Base-by-base conservation (phyloP, 2,329 filamentous ascomycete species). In the Colletotrichum sp. region DNA sequence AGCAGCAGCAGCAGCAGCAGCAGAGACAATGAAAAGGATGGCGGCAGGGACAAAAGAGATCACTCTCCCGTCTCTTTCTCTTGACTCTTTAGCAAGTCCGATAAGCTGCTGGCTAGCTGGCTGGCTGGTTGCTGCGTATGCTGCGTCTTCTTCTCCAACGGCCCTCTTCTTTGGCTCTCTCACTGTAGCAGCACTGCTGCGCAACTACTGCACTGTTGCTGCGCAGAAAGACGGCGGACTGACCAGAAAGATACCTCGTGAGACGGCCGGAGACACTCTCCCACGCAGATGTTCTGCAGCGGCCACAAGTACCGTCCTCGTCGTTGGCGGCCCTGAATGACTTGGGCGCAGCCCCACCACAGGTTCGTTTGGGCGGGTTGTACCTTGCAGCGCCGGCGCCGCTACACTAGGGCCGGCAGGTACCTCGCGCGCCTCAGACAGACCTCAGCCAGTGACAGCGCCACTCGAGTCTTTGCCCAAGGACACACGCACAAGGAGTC, bases 351-450 rank as follows among this genome's bases (percentile, higher is more conserved):
- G 55, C 18, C 55, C 70, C 70, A 70, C 59, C 70, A 73, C 27
- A 61, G 66, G 51, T 73, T 73, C 70, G 66, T 70, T 70, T 65
- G 59, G 31, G 24, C 51, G 59, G 38, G 59, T 66, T 61, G 66
- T 73, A 61, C 70, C 66, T 65, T 70, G 70, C 66, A 70, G 66
- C 66, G 38, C 27, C 51, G 24, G 34, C 68, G 62, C 55, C 51
- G 33, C 47, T 55, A 33, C 59, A 34, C 55, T 18, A 69, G 38
- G 38, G 68, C 55, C 21, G 69, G 36, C n/a, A 51, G 18, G 27
- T 33, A 38, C 65, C 51, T 70, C 38, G 38, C 38, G 18, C 38
- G 38, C 38, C 38, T 47, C 38, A 47, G 38, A 47, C 38, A 47
- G 38, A n/a, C 38, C 51, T 70, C 34, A 36, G 36, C 16, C 47